phyloP scores from a whole-genome alignment of 768 basidiomycete species.

The Russula sp. region DNA sequence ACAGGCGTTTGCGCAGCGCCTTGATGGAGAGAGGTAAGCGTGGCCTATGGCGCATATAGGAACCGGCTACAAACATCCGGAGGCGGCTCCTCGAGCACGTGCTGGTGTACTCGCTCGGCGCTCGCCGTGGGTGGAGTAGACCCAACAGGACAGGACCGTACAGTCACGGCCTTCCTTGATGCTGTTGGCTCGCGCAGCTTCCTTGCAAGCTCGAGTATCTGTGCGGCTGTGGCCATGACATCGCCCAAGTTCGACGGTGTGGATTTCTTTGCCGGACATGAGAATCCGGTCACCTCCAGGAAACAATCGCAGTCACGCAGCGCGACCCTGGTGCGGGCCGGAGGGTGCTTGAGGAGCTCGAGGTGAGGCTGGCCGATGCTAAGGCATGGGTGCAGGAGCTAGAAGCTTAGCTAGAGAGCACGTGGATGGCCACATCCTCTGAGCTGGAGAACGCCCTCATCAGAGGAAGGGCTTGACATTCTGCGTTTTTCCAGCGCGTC shows the following conservation, averaged over 20 bases:
- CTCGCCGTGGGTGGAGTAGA: too few species aligned
- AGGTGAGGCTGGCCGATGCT: constrained; percentile 52
- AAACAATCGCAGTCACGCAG: not conserved
- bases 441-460: constrained; percentile 47
- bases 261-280: constrained; percentile 80
- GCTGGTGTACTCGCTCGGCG: too few species aligned
- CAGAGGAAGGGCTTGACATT: constrained; percentile 10
- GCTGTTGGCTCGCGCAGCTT: too few species aligned
- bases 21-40: too few species aligned
- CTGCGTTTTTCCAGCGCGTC: not conserved
- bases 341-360: constrained; percentile 45
- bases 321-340: constrained; percentile 31
- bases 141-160: too few species aligned
- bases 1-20: too few species aligned
- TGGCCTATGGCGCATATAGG: too few species aligned
- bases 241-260: constrained; percentile 68
- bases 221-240: constrained; percentile 24
- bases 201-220: constrained; percentile 33
- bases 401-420: constrained; percentile 52
- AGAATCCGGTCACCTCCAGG: constrained; percentile 53
- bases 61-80: too few species aligned
- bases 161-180: too few species aligned
- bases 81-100: too few species aligned
- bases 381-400: constrained; percentile 46
- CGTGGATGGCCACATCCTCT: constrained; percentile 33